Evolutionary conservation across 331 rosid species (phyloP).

Genomic region (Acacia concinna): DNA sequence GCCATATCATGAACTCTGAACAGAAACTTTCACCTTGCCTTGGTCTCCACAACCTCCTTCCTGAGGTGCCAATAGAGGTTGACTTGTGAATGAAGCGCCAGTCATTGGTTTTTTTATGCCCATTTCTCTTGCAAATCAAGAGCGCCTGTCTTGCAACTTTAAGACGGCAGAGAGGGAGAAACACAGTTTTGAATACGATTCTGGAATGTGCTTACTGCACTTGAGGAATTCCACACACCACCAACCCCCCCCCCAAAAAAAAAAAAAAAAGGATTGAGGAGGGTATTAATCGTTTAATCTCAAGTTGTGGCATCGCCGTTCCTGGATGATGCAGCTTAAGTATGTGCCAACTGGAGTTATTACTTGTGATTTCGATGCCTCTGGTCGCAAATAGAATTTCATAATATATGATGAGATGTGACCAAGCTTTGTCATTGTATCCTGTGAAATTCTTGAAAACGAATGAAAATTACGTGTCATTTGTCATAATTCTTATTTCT

Average conservation of each 20-base stretch:
- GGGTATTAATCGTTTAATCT: slow-evolving; percentile 21
- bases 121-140: slow-evolving; percentile 19
- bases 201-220: background rate
- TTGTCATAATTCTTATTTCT: background rate
- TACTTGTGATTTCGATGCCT: background rate
- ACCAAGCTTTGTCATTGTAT: background rate
- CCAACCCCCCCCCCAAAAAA: no score
- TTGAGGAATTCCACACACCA: no score
- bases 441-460: background rate
- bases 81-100: slow-evolving; percentile 14
- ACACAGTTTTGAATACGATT: background rate
- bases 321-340: background rate
- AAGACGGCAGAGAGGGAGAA: background rate
- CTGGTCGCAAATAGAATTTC: background rate
- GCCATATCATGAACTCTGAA: slow-evolving; percentile 20
- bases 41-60: slow-evolving; percentile 17
- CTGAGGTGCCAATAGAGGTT: slow-evolving; percentile 21
- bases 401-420: background rate
- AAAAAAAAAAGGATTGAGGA: no score
- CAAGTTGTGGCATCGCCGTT: background rate
- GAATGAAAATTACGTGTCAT: background rate
- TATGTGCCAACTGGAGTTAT: background rate
- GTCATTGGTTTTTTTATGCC: background rate
- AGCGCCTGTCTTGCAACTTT: background rate
- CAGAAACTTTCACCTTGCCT: slow-evolving; percentile 14